Evolutionary conservation across 2,329 filamentous ascomycete genomes (phyloP).

Genomic region (Albifimbria verrucaria): DNA sequence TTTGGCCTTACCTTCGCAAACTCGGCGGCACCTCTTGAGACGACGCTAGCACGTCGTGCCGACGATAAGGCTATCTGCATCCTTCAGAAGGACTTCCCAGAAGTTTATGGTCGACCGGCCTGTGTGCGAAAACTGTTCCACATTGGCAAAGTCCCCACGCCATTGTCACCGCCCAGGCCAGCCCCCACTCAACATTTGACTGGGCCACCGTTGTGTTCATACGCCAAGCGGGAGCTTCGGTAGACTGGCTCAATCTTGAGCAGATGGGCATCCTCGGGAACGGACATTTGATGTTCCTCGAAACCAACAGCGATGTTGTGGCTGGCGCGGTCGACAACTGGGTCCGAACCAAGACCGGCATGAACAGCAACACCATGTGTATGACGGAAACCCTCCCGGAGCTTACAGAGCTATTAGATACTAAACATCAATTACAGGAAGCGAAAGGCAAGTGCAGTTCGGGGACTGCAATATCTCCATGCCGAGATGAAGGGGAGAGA

Average conservation of each 20-base stretch:
- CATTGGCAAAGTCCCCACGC: constrained; percentile 45
- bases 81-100: constrained; percentile 5
- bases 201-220: constrained; percentile 51
- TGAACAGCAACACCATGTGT: neutral
- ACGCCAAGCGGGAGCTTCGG: constrained; percentile 45
- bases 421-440: neutral
- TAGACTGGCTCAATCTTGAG: constrained; percentile 41
- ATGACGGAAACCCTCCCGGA: neutral
- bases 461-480: neutral
- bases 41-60: constrained; percentile 5
- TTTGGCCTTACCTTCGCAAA: constrained; percentile 6
- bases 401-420: neutral
- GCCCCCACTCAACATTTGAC: constrained; percentile 52
- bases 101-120: constrained; percentile 7
- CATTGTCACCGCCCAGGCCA: constrained; percentile 49
- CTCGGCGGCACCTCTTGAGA: constrained; percentile 12
- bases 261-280: constrained; percentile 47
- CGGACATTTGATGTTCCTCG: constrained; percentile 52
- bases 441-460: neutral
- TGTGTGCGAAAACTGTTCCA: constrained; percentile 40
- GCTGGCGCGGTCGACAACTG: constrained; percentile 34
- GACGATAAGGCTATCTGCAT: constrained; percentile 15
- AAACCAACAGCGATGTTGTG: constrained; percentile 46
- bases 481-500: no score
- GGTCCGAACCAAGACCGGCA: constrained; percentile 21